Conservation (phyloP, 2,329 filamentous ascomycete species). For the Colletotrichum siamense region DNA sequence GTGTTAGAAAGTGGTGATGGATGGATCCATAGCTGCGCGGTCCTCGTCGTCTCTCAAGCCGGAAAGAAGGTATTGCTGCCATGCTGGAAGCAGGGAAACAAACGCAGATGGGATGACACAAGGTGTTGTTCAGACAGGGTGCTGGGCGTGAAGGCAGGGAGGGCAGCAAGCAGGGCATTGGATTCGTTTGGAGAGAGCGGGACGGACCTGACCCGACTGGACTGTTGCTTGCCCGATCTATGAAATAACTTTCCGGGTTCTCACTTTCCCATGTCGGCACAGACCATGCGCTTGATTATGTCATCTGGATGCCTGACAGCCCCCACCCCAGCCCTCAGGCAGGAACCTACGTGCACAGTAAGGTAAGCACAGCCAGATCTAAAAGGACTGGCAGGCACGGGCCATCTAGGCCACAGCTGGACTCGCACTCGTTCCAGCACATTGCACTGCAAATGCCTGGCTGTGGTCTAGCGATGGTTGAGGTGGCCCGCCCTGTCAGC, state of each 20-base stretch:
- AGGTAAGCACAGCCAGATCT: background rate
- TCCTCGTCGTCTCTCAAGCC: background rate
- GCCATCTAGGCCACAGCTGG: background rate
- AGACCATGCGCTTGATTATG: background rate
- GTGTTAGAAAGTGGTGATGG: background rate
- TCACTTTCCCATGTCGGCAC: conserved; percentile 4
- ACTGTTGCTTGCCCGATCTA: background rate
- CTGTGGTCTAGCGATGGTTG: background rate
- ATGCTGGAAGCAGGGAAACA: background rate
- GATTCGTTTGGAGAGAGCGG: background rate
- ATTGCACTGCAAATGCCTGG: background rate
- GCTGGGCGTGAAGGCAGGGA: background rate
- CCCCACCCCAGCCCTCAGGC: background rate
- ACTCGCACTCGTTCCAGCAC: background rate
- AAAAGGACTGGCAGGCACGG: background rate
- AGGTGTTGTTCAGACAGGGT: background rate
- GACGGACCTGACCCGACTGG: background rate
- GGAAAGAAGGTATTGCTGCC: background rate
- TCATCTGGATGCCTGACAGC: background rate
- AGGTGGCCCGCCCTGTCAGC: background rate
- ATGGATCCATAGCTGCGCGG: background rate
- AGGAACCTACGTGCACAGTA: background rate
- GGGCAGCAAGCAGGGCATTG: background rate
- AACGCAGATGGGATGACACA: conserved; percentile 1
- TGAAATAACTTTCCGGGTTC: conserved; percentile 17